Evolutionary conservation across 192 early-diverging fungal species (phyloP).

Genomic region (Gaertneriomyces semiglobifer): DNA sequence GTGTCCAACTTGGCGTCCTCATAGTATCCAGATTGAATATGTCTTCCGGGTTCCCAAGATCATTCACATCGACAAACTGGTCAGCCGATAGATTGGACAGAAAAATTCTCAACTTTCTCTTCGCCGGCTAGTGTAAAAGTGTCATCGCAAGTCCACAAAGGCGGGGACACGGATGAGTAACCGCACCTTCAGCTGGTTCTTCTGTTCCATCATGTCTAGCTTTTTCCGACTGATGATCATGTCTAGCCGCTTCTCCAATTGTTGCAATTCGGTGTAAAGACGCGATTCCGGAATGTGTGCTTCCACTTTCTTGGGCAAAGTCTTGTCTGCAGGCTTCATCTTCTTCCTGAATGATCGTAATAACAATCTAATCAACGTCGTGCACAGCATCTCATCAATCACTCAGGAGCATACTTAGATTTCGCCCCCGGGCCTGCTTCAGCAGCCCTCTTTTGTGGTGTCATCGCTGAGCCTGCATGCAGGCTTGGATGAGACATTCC

Average conservation of each 20-base stretch:
- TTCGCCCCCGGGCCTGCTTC: too few species aligned
- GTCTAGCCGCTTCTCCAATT: slow-evolving; percentile 86
- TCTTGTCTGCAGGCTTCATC: slow-evolving; percentile 29
- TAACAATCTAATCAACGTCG: too few species aligned
- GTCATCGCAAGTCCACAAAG: not conserved
- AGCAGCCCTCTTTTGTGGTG: too few species aligned
- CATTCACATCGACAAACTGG: slow-evolving; percentile 55
- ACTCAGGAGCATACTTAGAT: too few species aligned
- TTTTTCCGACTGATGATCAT: slow-evolving; percentile 86
- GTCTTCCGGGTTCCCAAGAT: slow-evolving; percentile 45
- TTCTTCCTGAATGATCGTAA: too few species aligned
- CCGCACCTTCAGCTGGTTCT: slow-evolving; percentile 82
- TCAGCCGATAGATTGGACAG: slow-evolving; percentile 83
- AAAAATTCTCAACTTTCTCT: slow-evolving; percentile 84
- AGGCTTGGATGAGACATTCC: too few species aligned
- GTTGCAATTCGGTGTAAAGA: slow-evolving; percentile 78
- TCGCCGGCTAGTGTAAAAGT: slow-evolving; percentile 41
- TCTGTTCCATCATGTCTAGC: slow-evolving; percentile 85
- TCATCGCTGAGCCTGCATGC: too few species aligned
- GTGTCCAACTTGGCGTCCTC: slow-evolving; percentile 79
- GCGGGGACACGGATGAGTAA: not conserved
- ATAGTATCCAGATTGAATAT: slow-evolving; percentile 31
- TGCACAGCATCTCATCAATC: too few species aligned
- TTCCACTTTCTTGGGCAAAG: slow-evolving; percentile 60
- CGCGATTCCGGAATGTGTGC: slow-evolving; percentile 88